Evolutionary conservation across 1,284 basidiomycete species (phyloP).

Genomic region (Ceratobasidium sp.): DNA sequence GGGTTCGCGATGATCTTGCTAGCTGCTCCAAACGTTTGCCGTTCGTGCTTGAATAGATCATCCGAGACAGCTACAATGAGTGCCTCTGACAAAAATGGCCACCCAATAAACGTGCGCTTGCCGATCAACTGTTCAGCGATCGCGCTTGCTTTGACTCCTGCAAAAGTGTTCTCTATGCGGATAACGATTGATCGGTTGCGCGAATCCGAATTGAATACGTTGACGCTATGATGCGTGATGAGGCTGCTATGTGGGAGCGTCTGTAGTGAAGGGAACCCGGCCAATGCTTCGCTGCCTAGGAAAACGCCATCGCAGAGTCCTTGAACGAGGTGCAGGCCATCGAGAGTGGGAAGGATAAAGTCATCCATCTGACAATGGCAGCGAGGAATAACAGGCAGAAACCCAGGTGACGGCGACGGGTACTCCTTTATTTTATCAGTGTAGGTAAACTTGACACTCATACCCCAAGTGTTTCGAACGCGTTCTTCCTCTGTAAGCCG

Average conservation of each 20-base stretch:
- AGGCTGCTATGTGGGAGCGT: conserved; percentile 83
- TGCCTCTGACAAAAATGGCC: conserved; percentile 96
- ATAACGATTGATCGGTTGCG: conserved; percentile 93
- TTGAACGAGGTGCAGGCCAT: conserved; percentile 84
- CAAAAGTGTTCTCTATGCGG: conserved; percentile 79
- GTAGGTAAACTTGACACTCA: conserved; percentile 81
- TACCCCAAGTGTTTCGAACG: conserved; percentile 78
- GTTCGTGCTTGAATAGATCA: conserved; percentile 84
- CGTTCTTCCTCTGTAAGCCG: conserved; percentile 81
- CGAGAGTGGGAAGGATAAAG: conserved; percentile 88
- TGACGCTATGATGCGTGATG: conserved; percentile 88
- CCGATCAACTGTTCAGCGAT: conserved; percentile 80
- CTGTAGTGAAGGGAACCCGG: conserved; percentile 94
- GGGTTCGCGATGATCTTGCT: conserved; percentile 72
- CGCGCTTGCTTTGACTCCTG: conserved; percentile 71
- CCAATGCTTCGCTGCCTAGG: conserved; percentile 85
- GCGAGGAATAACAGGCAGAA: conserved; percentile 90
- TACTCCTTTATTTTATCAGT: conserved; percentile 72
- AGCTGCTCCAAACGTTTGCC: conserved; percentile 60
- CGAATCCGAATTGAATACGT: conserved; percentile 90
- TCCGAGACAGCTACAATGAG: conserved; percentile 88
- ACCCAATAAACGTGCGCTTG: conserved; percentile 80
- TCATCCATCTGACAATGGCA: conserved; percentile 80
- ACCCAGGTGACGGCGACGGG: conserved; percentile 90
- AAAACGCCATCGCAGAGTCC: conserved; percentile 90